Conservation (phyloP, 345 rosid species). For the Clausena lansium region DNA sequence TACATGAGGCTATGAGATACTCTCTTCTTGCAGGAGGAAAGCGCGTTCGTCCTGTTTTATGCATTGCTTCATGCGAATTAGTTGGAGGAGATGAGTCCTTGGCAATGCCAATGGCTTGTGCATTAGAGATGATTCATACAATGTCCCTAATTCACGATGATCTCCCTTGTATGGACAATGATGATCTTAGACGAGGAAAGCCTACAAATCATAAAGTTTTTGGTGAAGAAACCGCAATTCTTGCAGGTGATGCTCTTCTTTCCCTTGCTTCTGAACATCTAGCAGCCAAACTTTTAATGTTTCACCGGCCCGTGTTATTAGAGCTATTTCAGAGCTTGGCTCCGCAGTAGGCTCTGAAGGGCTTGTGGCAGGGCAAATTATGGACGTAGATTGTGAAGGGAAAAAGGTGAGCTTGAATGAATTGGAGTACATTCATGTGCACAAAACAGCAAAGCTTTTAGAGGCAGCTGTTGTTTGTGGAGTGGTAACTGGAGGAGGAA, state of each 20-base stretch:
- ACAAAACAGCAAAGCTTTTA: conserved; percentile 38
- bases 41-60: conserved; percentile 62
- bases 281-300: conserved; percentile 19
- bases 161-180: conserved; percentile 75
- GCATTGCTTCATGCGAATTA: conserved; percentile 61
- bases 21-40: conserved; percentile 59
- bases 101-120: conserved; percentile 63
- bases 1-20: conserved; percentile 74
- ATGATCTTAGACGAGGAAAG: conserved; percentile 59
- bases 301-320: conserved; percentile 35
- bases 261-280: conserved; percentile 53
- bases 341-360: conserved; percentile 48
- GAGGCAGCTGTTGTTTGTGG: conserved; percentile 42
- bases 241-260: conserved; percentile 60
- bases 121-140: conserved; percentile 69
- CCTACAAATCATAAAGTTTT: conserved; percentile 56
- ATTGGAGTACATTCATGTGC: conserved; percentile 37
- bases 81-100: conserved; percentile 47
- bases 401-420: conserved; percentile 24
- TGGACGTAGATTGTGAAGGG: conserved; percentile 51
- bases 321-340: conserved; percentile 44
- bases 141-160: conserved; percentile 72
- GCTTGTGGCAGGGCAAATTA: conserved; percentile 53
- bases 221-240: conserved; percentile 55
- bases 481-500: conserved; percentile 37